These are phyloP conservation scores for Talaromyces marneffei DNA, from an alignment of 2,329 filamentous ascomycete species.

Conservation along the genomic window DNA sequence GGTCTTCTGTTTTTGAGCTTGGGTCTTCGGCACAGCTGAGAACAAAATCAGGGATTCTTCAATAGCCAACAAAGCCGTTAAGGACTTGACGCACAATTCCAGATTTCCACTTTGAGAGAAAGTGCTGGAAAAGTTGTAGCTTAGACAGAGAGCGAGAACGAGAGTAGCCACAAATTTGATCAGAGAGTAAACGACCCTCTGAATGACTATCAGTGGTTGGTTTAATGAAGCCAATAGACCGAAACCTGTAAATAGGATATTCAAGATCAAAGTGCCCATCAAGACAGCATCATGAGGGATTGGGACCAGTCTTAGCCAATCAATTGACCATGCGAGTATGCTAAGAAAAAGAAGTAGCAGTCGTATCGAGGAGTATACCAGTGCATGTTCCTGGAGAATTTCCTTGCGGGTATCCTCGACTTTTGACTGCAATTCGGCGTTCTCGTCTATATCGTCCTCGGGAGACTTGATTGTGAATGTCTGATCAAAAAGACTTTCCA, in stretches of 20 bases:
- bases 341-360: not conserved
- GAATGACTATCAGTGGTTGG: not conserved
- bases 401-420: not conserved
- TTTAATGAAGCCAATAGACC: constrained; percentile 8
- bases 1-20: not conserved
- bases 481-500: constrained; percentile 43
- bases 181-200: constrained; percentile 5
- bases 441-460: constrained; percentile 22
- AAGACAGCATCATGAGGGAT: constrained; percentile 6
- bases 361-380: not conserved
- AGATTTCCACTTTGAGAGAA: constrained; percentile 29
- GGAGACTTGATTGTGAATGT: constrained; percentile 37
- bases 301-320: not conserved
- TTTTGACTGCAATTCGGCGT: constrained; percentile 15
- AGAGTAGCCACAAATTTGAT: constrained; percentile 12
- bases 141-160: constrained; percentile 2
- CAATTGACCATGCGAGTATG: constrained; percentile 9
- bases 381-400: not conserved
- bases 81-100: constrained; percentile 34
- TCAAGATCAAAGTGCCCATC: constrained; percentile 7
- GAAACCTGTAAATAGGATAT: constrained; percentile 11
- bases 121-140: constrained; percentile 10
- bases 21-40: constrained; percentile 19
- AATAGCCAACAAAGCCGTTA: constrained; percentile 35
- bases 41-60: constrained; percentile 30